phyloP scores from a whole-genome alignment of 176 grass and related monocot genomes.

The Oryza meridionalis region DNA sequence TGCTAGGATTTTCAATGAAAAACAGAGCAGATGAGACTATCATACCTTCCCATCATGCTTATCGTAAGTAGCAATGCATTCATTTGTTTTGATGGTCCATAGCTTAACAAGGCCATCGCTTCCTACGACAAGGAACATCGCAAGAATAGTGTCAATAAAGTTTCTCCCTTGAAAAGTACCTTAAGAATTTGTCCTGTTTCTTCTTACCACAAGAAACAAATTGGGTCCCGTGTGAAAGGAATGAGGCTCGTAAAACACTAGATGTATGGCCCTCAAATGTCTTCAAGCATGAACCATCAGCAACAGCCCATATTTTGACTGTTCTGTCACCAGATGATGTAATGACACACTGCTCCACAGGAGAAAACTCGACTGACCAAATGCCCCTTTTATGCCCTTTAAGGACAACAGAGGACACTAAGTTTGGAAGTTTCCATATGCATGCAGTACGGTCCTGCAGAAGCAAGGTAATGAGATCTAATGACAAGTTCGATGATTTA shows the following conservation, averaged over 20 bases:
- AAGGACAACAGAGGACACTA: constrained; percentile 71
- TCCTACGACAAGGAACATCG: constrained; percentile 61
- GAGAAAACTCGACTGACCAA: constrained; percentile 98
- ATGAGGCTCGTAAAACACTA: constrained; percentile 78
- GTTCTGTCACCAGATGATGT: constrained; percentile 94
- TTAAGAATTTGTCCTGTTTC: not conserved
- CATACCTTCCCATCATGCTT: constrained; percentile 92
- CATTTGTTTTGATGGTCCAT: constrained; percentile 91
- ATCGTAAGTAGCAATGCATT: constrained; percentile 95
- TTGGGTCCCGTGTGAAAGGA: constrained; percentile 83
- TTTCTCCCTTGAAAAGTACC: not conserved
- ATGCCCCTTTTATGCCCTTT: constrained; percentile 93
- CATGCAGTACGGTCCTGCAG: constrained; percentile 84
- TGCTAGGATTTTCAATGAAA: constrained; percentile 18
- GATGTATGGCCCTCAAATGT: constrained; percentile 94
- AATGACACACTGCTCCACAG: constrained; percentile 88
- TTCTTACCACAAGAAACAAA: constrained; percentile 87
- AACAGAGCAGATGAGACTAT: constrained; percentile 5
- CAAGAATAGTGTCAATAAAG: constrained; percentile 37
- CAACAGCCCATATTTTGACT: constrained; percentile 87
- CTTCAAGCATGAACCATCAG: constrained; percentile 93
- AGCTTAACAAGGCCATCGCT: constrained; percentile 94
- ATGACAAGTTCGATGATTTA: constrained; percentile 26
- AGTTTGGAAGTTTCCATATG: constrained; percentile 89
- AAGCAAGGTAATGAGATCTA: constrained; percentile 40